Percentiles rank a stretch among this genome's conserved stretches.
phyloP scores from a whole-genome alignment of 2,329 filamentous ascomycete species.

The Xylaria sp. region DNA sequence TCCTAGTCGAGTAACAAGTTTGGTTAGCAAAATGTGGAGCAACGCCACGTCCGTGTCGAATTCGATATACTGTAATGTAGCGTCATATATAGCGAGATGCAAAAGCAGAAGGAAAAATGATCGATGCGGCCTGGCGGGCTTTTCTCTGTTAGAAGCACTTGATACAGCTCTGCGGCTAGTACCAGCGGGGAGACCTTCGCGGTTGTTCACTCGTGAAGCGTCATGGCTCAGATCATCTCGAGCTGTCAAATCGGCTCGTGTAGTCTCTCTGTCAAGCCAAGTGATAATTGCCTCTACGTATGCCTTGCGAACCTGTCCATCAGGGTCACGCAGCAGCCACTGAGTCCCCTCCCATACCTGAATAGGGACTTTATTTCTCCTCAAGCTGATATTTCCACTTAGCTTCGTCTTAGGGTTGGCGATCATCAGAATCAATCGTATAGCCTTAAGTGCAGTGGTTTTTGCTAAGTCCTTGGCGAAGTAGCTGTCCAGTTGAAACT shows the following conservation, averaged over 20 bases:
- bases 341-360: conserved; percentile 97
- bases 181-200: conserved; percentile 55
- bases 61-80: conserved; percentile 77
- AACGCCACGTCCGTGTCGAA: conserved; percentile 80
- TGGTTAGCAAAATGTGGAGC: conserved; percentile 80
- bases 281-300: conserved; percentile 86
- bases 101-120: conserved; percentile 84
- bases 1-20: conserved; percentile 79
- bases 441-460: conserved; percentile 76
- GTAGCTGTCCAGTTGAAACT: conserved; percentile 61
- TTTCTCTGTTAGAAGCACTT: conserved; percentile 72
- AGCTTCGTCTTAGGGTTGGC: conserved; percentile 76
- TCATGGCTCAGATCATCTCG: conserved; percentile 65
- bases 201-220: conserved; percentile 57
- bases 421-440: conserved; percentile 84
- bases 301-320: conserved; percentile 81
- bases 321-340: conserved; percentile 85
- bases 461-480: conserved; percentile 67
- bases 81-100: conserved; percentile 91
- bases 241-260: conserved; percentile 70
- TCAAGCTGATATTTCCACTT: conserved; percentile 70
- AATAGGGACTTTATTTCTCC: conserved; percentile 79
- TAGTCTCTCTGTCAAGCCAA: conserved; percentile 87
- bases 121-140: conserved; percentile 62
- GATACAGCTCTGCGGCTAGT: conserved; percentile 74